phyloP scores from a whole-genome alignment of 257 asterid genomes.

The Penstemon newberryi region DNA sequence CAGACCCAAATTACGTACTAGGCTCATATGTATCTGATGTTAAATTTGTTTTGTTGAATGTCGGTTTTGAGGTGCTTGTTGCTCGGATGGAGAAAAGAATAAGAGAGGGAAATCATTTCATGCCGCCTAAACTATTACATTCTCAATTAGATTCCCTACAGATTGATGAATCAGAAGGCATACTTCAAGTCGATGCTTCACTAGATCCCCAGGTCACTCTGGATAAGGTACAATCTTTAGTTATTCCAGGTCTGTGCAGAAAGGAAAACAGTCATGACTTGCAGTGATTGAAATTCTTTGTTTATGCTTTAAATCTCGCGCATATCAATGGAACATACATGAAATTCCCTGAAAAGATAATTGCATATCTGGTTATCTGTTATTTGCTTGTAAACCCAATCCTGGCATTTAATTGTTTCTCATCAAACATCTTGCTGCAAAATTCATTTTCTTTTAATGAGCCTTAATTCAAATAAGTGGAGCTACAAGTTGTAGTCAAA shows the following conservation, averaged over 20 bases:
- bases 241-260: conserved; percentile 18
- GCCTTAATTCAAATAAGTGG: too few species aligned
- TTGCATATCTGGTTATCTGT: too few species aligned
- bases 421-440: too few species aligned
- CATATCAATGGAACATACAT: too few species aligned
- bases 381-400: too few species aligned
- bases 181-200: conserved; percentile 71
- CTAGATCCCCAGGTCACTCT: conserved; percentile 54
- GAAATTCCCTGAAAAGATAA: too few species aligned
- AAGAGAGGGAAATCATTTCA: conserved; percentile 75
- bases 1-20: conserved; percentile 49
- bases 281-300: too few species aligned
- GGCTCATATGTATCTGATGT: conserved; percentile 40
- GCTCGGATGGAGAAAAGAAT: conserved; percentile 64
- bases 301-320: too few species aligned
- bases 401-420: too few species aligned
- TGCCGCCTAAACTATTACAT: conserved; percentile 77
- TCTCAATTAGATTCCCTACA: conserved; percentile 79
- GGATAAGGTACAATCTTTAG: conserved; percentile 37
- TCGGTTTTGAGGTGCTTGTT: conserved; percentile 52
- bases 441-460: too few species aligned
- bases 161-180: conserved; percentile 78
- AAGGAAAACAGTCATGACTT: too few species aligned
- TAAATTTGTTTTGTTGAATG: conserved; percentile 63
- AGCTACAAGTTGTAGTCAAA: too few species aligned